phyloP scores from a whole-genome alignment of 139 green algal species.

The Mychonastes homosphaera region DNA sequence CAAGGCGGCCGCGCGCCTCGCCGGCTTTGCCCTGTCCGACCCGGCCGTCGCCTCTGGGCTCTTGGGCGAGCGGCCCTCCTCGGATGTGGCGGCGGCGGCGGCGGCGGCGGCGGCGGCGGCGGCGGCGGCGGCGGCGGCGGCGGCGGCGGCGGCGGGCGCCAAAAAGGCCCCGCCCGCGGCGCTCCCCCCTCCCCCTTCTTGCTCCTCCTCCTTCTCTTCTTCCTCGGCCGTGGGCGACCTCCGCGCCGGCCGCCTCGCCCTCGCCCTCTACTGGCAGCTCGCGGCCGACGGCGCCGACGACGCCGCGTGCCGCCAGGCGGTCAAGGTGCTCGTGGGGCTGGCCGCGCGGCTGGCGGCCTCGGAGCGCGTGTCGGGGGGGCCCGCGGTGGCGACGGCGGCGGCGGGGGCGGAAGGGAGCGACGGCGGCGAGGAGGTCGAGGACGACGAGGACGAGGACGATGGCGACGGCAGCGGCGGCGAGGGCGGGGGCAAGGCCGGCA shows the following conservation, averaged over 20 bases:
- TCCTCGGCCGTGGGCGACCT: no score
- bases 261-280: constrained; percentile 54
- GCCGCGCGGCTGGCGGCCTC: constrained; percentile 29
- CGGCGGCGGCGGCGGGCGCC: background rate
- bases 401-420: background rate
- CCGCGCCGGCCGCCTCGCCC: constrained; percentile 26
- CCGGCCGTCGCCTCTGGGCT: constrained; percentile 25
- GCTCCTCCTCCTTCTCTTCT: no score
- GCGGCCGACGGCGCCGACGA: constrained; percentile 57
- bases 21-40: constrained; percentile 45
- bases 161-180: no score
- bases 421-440: background rate
- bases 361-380: constrained; percentile 18
- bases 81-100: background rate
- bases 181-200: no score
- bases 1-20: constrained; percentile 54
- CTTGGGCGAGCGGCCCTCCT: background rate
- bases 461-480: background rate
- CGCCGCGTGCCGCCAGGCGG: constrained; percentile 50
- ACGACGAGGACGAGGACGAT: background rate
- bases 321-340: constrained; percentile 73
- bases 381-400: background rate
- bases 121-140: background rate
- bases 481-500: no score
- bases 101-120: background rate